phyloP scores from a whole-genome alignment of 1,284 basidiomycete genomes.

The Cryptococcus sp. region DNA sequence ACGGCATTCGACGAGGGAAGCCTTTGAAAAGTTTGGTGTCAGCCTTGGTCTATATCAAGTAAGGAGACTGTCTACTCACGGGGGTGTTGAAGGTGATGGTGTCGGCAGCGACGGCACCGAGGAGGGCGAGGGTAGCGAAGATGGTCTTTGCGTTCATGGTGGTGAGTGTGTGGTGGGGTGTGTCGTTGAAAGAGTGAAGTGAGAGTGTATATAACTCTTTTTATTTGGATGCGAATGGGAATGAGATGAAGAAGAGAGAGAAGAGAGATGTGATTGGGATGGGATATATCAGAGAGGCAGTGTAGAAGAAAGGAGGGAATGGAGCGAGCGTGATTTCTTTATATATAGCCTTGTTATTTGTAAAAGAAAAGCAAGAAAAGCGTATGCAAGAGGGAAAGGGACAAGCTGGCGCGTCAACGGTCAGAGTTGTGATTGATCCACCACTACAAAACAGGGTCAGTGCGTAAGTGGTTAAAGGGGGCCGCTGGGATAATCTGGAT shows the following conservation, averaged over 20 bases:
- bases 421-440: too few species aligned
- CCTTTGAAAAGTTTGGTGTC: slow-evolving; percentile 17
- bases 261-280: slow-evolving; percentile 3
- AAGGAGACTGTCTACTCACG: slow-evolving; percentile 19
- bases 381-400: too few species aligned
- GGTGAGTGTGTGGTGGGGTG: neutral
- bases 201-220: slow-evolving; percentile 1
- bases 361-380: too few species aligned
- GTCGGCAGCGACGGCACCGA: slow-evolving; percentile 55
- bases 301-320: neutral
- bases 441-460: too few species aligned
- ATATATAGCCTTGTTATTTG: too few species aligned
- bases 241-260: slow-evolving; percentile 1
- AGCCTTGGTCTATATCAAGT: neutral
- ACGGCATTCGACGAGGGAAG: slow-evolving; percentile 58
- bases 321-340: neutral
- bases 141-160: slow-evolving; percentile 31
- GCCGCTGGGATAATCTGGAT: too few species aligned
- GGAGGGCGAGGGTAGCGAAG: slow-evolving; percentile 23
- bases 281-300: neutral
- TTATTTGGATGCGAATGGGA: neutral
- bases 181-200: neutral
- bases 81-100: slow-evolving; percentile 65
- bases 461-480: too few species aligned
- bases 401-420: too few species aligned